Base-by-base conservation (phyloP, 2,329 filamentous ascomycete species). In the Penicillium expansum region DNA sequence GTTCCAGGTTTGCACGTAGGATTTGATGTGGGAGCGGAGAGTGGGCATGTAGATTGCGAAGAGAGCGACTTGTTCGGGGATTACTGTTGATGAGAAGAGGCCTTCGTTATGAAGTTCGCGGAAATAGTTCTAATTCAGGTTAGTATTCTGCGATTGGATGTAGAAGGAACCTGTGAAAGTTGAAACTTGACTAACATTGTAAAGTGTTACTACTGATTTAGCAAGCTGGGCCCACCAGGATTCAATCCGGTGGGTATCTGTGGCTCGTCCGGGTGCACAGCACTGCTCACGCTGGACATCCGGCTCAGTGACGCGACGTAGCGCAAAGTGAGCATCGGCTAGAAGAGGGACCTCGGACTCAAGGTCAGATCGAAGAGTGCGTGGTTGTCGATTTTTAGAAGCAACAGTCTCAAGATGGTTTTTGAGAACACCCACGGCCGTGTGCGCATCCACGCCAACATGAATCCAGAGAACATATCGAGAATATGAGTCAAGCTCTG, bases 401-500 rank as follows among this genome's bases (percentile, higher is more conserved):
- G 53, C 37, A 11, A 58, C 22, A 13, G 49, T 44, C 16, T 58
- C 52, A 11, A 63, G 35, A 32, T 60, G 66, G 16, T 67, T 52
- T 16, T 52, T 55, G n/a, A 63, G 48, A 11, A 68, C 59, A n/a
- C 56, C 60, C 8, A 66, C 48, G 4, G 57, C 52, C 7, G 48
- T 60, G 42, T 54, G 48, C 22, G 54, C 47, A 16, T 52, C 53
- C 2, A 66, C 56, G 0, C 62, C 56, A 55, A 60, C 22, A 53
- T 63, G 61, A 10, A 63, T 51, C 65, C 56, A 67, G 3, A 62
- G 56, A n/a, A 68, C 61, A 47, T 64, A 66, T 29, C 54, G 47
- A 13, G 57, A 66, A 42, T 66, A 67, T 0, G 52, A 43, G 61
- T 67, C 60, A 42, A 67, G 65, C 20, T 57, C 57, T 1, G 54